Conservation (phyloP, 108 stramenopile genomes). For the Nannochloropsis salina region DNA sequence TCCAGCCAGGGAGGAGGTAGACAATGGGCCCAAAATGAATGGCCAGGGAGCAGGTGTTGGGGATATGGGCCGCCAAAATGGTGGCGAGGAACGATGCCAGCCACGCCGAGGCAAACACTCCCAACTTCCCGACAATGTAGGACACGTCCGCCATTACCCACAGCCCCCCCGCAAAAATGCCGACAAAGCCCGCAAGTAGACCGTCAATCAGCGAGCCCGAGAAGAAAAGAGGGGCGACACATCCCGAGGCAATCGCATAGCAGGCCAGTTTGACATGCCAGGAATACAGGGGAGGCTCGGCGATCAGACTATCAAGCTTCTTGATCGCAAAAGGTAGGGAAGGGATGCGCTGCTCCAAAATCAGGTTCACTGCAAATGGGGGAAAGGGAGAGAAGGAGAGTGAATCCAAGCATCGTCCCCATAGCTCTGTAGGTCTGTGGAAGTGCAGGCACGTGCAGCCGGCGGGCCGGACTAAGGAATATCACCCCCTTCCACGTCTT, state of each 20-base stretch:
- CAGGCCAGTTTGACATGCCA: neutral
- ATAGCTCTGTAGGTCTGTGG: no score
- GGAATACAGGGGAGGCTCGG: neutral
- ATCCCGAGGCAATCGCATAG: neutral
- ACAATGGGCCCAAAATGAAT: neutral
- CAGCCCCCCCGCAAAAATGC: neutral
- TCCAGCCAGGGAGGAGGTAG: neutral
- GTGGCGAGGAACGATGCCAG: neutral
- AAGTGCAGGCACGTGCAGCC: no score
- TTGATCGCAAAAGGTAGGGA: neutral
- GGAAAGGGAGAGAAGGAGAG: neutral
- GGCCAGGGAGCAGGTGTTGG: neutral
- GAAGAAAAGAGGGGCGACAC: conserved; percentile 19
- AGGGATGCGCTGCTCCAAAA: neutral
- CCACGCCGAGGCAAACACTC: neutral
- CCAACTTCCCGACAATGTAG: neutral
- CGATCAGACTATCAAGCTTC: neutral
- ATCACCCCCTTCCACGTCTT: no score
- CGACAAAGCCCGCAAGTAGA: neutral
- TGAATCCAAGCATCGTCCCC: no score
- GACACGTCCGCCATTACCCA: neutral
- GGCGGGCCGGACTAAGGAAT: no score
- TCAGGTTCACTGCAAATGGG: neutral
- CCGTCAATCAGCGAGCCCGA: neutral
- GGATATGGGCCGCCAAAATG: neutral